Base-by-base conservation (phyloP, 2,329 filamentous ascomycete species). In the Sodiomyces alkalinus region DNA sequence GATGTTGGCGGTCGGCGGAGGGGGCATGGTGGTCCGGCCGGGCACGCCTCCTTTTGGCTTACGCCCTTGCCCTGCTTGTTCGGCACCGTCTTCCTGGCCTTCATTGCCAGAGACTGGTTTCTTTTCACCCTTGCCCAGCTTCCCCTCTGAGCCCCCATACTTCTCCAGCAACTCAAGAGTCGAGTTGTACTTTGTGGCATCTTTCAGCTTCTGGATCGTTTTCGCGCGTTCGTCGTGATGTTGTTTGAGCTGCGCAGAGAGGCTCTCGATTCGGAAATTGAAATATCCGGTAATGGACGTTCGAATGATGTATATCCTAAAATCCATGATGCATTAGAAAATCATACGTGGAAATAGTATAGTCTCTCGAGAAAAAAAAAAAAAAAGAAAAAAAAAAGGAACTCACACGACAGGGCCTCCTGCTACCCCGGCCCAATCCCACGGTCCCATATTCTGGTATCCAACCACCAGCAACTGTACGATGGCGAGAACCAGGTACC, bases 181-280 rank as follows among this genome's bases (percentile, higher is more conserved):
- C 18, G 86, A 90, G 53, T 96, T 82, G 57, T 94, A 98, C 51
- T 81, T 93, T 19, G 90, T 98, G 16, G 86, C 86, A 33, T 79
- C 75, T 55, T 98, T 98, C 37, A 98, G 71, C 54, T 86, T 86
- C 49, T 92, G 79, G 39, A 98, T 96, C 2, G 86, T 93, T 42
- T 74, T 74, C 33, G 80, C 73, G 30, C 87, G 74, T 51, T 94
- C 80, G 30, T 73, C 70, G 43, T 86, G 74, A 19, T 86, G 67
- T 13, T 69, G 69, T 41, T 87, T 78, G 17, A 96, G 64, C 22
- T 77, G 68, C 21, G 62, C 52, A 39, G 78, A 70, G 8, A 80
- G 64, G 11, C 63, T 71, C 14, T 77, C 68, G 42, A 90, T 77
- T 35, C 83, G 80, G 49, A 80, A 92, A 41, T 77, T 79, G 56